These are phyloP conservation scores for Claviceps citrina DNA, from an alignment of 2,329 filamentous ascomycete species.

Conservation along the genomic window DNA sequence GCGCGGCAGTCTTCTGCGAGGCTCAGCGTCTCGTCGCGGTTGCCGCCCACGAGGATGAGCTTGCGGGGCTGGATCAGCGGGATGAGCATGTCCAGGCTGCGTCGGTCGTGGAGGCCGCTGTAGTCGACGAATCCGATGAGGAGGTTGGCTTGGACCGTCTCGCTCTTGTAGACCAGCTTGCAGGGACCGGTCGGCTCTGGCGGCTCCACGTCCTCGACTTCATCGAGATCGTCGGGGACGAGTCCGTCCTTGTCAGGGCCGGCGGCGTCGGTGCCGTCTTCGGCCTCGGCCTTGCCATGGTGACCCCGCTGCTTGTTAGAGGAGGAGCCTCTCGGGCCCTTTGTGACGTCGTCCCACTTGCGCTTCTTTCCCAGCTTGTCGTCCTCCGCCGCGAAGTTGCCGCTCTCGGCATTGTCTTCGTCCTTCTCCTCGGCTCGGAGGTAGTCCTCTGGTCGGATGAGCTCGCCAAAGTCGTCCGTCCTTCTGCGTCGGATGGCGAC, in stretches of 20 bases:
- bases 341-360: constrained; percentile 66
- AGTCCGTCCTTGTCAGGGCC: constrained; percentile 20
- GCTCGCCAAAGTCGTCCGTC: constrained; percentile 81
- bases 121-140: constrained; percentile 84
- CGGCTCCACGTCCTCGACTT: constrained; percentile 38
- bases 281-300: constrained; percentile 25
- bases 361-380: constrained; percentile 76
- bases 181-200: constrained; percentile 48
- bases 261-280: constrained; percentile 32
- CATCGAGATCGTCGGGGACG: constrained; percentile 40
- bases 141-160: constrained; percentile 52
- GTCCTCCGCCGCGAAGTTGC: constrained; percentile 27
- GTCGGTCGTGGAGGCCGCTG: constrained; percentile 79
- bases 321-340: constrained; percentile 20
- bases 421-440: constrained; percentile 84
- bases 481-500: constrained; percentile 65
- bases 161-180: constrained; percentile 52
- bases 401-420: constrained; percentile 45
- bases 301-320: constrained; percentile 54
- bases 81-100: constrained; percentile 85
- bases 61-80: constrained; percentile 89
- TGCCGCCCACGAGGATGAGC: constrained; percentile 78
- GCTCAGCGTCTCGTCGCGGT: constrained; percentile 57
- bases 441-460: constrained; percentile 89
- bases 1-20: constrained; percentile 70